A percentile compares a stretch with the other conserved stretches of the same genome.
These are phyloP conservation scores for Salix suchowensis DNA, from an alignment of 345 rosid species.

Conservation along the genomic window DNA sequence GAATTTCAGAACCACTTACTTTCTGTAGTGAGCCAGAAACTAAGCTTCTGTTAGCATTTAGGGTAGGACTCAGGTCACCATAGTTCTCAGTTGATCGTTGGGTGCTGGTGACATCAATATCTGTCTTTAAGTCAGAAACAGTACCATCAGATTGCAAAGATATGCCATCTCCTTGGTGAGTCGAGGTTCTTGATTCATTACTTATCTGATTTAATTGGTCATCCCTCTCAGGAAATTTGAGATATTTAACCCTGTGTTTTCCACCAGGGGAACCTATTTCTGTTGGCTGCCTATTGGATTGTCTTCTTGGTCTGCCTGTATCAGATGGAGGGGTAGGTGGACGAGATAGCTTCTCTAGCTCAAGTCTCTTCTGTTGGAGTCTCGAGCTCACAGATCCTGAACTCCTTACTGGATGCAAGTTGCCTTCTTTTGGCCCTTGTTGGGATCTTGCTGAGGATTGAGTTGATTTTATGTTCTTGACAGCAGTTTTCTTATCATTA, in stretches of 20 bases:
- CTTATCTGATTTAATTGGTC: conserved; percentile 76
- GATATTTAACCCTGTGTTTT: conserved; percentile 45
- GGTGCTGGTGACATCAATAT: conserved; percentile 30
- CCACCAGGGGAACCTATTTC: conserved; percentile 62
- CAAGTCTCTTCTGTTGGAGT: conserved; percentile 70
- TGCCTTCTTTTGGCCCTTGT: conserved; percentile 44
- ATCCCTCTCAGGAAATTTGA: conserved; percentile 43
- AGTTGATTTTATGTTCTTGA: conserved; percentile 32
- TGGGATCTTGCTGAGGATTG: conserved; percentile 47
- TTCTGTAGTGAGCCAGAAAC: conserved; percentile 44
- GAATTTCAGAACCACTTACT: conserved; percentile 36
- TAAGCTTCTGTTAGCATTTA: conserved; percentile 29
- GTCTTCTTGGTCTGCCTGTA: conserved; percentile 55
- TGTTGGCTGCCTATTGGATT: conserved; percentile 29
- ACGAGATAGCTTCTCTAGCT: conserved; percentile 63
- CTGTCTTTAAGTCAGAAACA: conserved; percentile 30
- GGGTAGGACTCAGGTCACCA: conserved; percentile 41
- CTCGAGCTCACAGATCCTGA: conserved; percentile 77
- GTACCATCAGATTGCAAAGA: conserved; percentile 56
- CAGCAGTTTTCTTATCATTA: conserved; percentile 46
- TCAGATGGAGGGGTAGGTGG: conserved; percentile 85
- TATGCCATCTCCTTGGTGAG: conserved; percentile 51
- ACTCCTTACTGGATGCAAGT: conserved; percentile 36
- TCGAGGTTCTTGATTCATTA: conserved; percentile 58
- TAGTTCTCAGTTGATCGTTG: conserved; percentile 29